Evolutionary conservation across 2,329 filamentous ascomycete genomes (phyloP).

Genomic region (Aspergillus ruber): DNA sequence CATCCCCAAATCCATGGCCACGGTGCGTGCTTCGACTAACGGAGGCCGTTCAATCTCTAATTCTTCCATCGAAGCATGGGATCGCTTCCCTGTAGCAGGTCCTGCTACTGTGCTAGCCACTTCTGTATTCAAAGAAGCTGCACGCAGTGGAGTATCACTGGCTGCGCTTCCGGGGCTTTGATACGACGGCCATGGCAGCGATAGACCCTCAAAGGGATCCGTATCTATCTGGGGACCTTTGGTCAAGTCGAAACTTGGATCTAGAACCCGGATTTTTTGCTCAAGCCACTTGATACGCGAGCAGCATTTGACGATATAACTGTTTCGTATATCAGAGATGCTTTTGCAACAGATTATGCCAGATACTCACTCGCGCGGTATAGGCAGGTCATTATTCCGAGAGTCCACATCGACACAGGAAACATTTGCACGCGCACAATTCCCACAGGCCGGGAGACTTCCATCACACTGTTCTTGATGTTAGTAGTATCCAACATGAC

Average conservation of each 20-base stretch:
- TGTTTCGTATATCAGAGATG: background rate
- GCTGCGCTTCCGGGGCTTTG: background rate
- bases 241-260: conserved; percentile 25
- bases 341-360: background rate
- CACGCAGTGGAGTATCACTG: background rate
- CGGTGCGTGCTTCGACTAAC: conserved; percentile 20
- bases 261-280: conserved; percentile 18
- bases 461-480: no score
- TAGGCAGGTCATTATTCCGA: conserved; percentile 27
- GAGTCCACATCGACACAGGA: conserved; percentile 34
- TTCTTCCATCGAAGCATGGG: conserved; percentile 12
- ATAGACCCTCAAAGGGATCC: conserved; percentile 3
- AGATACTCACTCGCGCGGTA: conserved; percentile 28
- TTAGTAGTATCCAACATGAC: no score
- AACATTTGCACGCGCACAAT: conserved; percentile 31
- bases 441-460: conserved; percentile 31
- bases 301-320: conserved; percentile 18
- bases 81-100: conserved; percentile 5
- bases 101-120: background rate
- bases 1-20: conserved; percentile 32
- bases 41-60: conserved; percentile 10
- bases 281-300: conserved; percentile 32
- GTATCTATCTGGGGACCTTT: conserved; percentile 21
- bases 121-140: background rate
- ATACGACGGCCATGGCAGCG: background rate